Percentiles rank a stretch among this genome's conserved stretches.
Conservation (phyloP, 164 flowering plant genomes). For the Kalanchoe fedtschenkoi region DNA sequence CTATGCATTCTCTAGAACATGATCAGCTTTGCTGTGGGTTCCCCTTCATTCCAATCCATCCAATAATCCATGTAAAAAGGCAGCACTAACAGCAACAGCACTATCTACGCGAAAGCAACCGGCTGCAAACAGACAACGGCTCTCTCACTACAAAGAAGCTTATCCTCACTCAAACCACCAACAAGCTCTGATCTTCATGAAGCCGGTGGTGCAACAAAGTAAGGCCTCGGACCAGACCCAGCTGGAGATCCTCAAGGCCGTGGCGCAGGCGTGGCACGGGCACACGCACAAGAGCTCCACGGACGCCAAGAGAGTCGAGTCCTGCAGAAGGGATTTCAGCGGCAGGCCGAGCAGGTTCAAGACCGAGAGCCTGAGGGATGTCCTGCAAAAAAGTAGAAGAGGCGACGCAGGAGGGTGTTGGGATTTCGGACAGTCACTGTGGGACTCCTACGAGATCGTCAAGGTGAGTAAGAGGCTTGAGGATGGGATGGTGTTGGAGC, state of each 20-base stretch:
- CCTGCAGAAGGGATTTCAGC: neutral
- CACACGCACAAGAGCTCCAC: neutral
- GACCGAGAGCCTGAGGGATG: neutral
- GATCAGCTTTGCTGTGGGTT: too few relatives aligned
- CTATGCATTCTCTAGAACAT: too few relatives aligned
- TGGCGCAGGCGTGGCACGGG: neutral
- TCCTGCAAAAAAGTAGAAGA: neutral
- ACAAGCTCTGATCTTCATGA: neutral
- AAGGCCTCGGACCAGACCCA: neutral
- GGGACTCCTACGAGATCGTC: constrained; percentile 1
- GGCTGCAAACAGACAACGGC: neutral
- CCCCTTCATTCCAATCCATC: too few relatives aligned
- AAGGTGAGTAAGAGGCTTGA: neutral
- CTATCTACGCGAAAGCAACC: too few relatives aligned
- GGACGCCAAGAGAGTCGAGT: neutral
- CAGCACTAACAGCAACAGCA: too few relatives aligned
- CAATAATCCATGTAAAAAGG: too few relatives aligned
- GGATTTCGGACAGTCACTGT: constrained; percentile 3
- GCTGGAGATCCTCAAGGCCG: neutral
- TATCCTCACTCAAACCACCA: neutral
- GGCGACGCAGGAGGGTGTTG: neutral
- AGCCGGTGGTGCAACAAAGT: neutral
- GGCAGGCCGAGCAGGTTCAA: neutral
- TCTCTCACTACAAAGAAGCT: neutral
- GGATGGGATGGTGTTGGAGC: neutral